Evolutionary conservation across 805 yeast genomes (phyloP), one percentile per base, ranked within the genome.

Genomic region (Ogataea degrootiae): DNA sequence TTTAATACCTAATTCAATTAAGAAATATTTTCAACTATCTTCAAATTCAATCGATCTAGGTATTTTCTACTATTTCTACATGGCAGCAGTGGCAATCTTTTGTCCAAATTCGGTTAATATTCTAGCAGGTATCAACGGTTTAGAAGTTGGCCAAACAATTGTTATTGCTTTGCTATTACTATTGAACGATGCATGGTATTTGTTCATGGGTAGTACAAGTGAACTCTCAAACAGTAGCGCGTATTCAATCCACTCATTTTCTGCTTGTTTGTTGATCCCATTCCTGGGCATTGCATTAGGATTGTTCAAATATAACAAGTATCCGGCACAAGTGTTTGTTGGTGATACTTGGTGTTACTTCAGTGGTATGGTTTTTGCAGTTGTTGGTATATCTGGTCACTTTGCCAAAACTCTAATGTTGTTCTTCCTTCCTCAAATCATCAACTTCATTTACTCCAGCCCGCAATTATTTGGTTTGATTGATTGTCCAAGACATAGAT

Each of bases 341-440:
- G 99, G 99, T 31, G 99, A 94, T 63, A 92, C 99, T 0, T 94
- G 86, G 72, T 94, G 99, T 69, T 94, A 94, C 68, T 91, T 94
- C 66, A 89, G 96, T 23, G 99, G 99, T 4, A 94, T 94, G 99
- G 96, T 94, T 1, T 90, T 94, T 67, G 99, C 98, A 0, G 94
- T 91, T 26, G 96, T 88, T 31, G 98, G 97, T 1, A 94, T 94
- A 34, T 75, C 88, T 49, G 98, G 98, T 1, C 99, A 94, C 71
- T 94, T 91, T 66, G 88, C 97, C 39, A 94, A 94, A 68, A 94
- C 99, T 0, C 71, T 92, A 56, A 71, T 94, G 67, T 67, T 91
- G 34, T 84, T 94, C 60, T 85, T 94, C 63, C 70, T 88, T 38
- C 98, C 98, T 3, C 99, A 94, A 68, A 87, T 94, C 46, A 67